A percentile compares a stretch with the other conserved stretches of the same genome.
These are phyloP conservation scores for Chondrus crispus DNA, from an alignment of 23 red algal species.

Conservation along the genomic window DNA sequence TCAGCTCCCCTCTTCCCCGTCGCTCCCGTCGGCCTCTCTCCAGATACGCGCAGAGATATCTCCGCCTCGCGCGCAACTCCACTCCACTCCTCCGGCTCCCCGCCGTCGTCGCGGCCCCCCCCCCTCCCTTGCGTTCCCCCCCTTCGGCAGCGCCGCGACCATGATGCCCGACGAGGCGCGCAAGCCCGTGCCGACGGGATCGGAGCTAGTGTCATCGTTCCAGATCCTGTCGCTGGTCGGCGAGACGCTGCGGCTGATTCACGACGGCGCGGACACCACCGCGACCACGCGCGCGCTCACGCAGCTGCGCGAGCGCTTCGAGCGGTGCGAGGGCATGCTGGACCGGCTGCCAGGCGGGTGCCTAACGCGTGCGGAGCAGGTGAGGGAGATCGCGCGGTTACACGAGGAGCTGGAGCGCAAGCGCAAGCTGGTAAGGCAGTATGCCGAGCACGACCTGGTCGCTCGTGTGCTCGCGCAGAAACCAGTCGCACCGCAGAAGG, in stretches of 20 bases:
- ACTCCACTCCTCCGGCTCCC: no score
- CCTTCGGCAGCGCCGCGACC: neutral
- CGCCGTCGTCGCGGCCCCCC: no score
- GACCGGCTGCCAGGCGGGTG: constrained; percentile 32
- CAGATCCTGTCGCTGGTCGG: constrained; percentile 34
- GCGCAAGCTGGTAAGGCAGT: constrained; percentile 13
- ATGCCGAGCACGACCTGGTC: constrained; percentile 52
- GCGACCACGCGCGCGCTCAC: neutral
- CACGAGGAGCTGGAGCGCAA: constrained; percentile 28
- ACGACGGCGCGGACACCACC: constrained; percentile 31
- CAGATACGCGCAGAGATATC: no score
- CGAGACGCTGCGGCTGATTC: constrained; percentile 10
- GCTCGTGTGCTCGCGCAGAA: constrained; percentile 24
- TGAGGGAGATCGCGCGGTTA: constrained; percentile 31
- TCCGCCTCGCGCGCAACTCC: no score
- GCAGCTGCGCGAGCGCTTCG: constrained; percentile 18
- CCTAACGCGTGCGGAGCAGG: constrained; percentile 28
- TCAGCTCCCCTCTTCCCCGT: no score
- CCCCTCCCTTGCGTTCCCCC: no score
- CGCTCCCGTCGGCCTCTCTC: no score
- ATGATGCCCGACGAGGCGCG: neutral
- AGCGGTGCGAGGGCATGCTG: constrained; percentile 9
- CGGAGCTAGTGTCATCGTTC: constrained; percentile 26
- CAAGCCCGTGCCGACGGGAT: neutral
- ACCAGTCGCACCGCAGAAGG: neutral